Conservation (phyloP, 805 yeast species). For the Blastobotrys americana region DNA sequence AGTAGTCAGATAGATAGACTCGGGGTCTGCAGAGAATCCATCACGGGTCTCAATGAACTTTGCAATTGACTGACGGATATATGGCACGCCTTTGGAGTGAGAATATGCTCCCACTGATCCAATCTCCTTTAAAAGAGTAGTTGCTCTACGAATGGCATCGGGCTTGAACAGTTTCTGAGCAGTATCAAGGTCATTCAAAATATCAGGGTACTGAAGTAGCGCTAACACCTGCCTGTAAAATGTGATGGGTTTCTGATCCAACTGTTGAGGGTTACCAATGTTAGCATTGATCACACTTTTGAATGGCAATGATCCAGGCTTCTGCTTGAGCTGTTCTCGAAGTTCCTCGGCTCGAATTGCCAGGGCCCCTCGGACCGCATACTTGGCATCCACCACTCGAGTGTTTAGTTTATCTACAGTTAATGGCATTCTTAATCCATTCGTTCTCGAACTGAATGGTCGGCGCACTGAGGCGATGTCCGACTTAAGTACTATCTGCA, state of each 20-base stretch:
- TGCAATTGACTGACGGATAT: conserved; percentile 72
- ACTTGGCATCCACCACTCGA: conserved; percentile 74
- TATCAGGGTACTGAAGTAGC: conserved; percentile 73
- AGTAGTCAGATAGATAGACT: conserved; percentile 74
- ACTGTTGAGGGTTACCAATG: conserved; percentile 96
- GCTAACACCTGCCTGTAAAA: conserved; percentile 90
- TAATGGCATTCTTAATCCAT: conserved; percentile 27
- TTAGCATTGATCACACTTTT: conserved; percentile 76
- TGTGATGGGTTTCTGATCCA: conserved; percentile 90
- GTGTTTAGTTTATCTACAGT: conserved; percentile 55
- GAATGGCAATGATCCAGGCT: conserved; percentile 67
- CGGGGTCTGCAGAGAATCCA: conserved; percentile 58
- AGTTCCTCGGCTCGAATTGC: conserved; percentile 92
- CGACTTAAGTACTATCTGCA: too few species aligned
- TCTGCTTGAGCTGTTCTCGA: conserved; percentile 44
- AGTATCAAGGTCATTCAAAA: conserved; percentile 37
- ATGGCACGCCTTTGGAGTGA: conserved; percentile 78
- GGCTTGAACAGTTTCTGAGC: conserved; percentile 37
- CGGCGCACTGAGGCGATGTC: conserved; percentile 1
- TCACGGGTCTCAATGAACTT: conserved; percentile 74
- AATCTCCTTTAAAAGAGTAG: conserved; percentile 47
- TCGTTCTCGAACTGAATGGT: neutral
- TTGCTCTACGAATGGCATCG: conserved; percentile 74
- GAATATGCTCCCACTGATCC: conserved; percentile 95
- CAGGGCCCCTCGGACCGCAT: conserved; percentile 91